Base-by-base conservation (phyloP, 208 protist genomes). In the Tritrichomonas musculus region DNA sequence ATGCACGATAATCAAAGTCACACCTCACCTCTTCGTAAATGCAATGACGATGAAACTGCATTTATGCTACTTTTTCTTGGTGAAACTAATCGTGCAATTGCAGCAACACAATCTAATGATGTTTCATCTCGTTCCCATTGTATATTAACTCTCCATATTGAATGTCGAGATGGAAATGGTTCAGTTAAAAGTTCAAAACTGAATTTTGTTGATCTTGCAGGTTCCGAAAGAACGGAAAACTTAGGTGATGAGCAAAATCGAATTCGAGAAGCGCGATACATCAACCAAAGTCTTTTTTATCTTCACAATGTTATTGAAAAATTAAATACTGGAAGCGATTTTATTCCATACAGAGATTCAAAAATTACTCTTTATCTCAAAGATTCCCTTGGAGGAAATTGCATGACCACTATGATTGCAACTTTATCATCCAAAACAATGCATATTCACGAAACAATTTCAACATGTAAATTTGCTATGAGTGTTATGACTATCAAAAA, bases 181-280 rank as follows among this genome's bases (percentile, higher is more conserved):
- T 17, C 69, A 50, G 22, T 92, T 22, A 0, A 55, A 49, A 75
- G 36, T 33, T 95, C 96, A 13, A 97, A 97, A 93, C 92, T 97
- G 5, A 94, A 96, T 41, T 94, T 99, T 13, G 97, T 97, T 53
- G 98, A 98, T 95, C 95, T 99, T n/a, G 97, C 98, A 27, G 97
- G 97, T 27, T 97, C 96, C 36, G 97, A 98, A 95, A 95, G 97
- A 3, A 94, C 98, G 22, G 96, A 96, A 92, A 96, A 96, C 66
- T 64, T 92, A 72, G 60, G 96, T 95, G 64, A 94, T 94, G 0
- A 97, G 96, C 20, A 95, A 97, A 84, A 95, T 95, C 30, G 95
- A n/a, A 94, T 97, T 49, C 95, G 94, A 8, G 97, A 98, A 95
- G 97, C 97, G 39, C 96, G 96, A 82, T 95, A 96, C 94, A 98